A percentile compares a stretch with the other conserved stretches of the same genome.
phyloP scores from a whole-genome alignment of 345 rosid species.

The thale cress (Arabidopsis thaliana) region TAIR10.1 NC_003070.9:4553001-4553500 shows the following conservation, averaged over 20 bases:
- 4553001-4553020: neutral
- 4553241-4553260: neutral
- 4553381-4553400: neutral
- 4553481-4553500: slow-evolving; percentile 22
- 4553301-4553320: neutral
- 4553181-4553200: neutral
- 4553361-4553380: neutral
- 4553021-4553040: neutral
- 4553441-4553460: neutral
- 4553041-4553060: neutral
- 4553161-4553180: neutral
- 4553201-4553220: neutral
- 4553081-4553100: neutral
- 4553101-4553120: no score
- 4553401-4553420: neutral
- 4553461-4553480: slow-evolving; percentile 25
- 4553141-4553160: neutral
- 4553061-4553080: neutral
- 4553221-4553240: neutral
- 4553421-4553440: neutral
- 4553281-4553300: neutral
- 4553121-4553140: neutral
- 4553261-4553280: neutral
- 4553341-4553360: neutral
- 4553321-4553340: neutral